Evolutionary conservation across 352 stramenopile species (phyloP), one percentile per base, ranked within the genome.

Genomic region (Phytophthora citricola): DNA sequence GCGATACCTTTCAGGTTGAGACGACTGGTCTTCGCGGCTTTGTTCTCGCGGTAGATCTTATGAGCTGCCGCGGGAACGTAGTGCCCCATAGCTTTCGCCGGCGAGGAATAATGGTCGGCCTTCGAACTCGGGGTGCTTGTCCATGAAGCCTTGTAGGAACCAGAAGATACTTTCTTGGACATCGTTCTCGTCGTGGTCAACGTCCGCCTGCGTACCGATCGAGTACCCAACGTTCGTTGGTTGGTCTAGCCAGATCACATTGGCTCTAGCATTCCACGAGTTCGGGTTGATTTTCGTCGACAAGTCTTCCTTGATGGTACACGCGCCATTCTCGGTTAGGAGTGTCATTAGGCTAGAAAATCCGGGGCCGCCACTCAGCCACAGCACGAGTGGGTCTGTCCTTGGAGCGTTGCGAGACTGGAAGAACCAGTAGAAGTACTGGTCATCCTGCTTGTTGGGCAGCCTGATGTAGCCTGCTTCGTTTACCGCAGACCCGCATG

Each of bases 381-480:
- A 90, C 2, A 91, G 68, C 22, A 91, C 50, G 2, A 90, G 54
- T 31, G 83, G 82, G 29, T 85, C 82, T 6, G 58, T 73, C 20
- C 22, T 32, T 22, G 66, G 51, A 11, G 73, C 60, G 3, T 65
- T 60, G 36, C 86, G 73, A 12, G 76, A 82, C 67, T 92, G 73
- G 45, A 85, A 79, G 56, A 85, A 79, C 81, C 81, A 90, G 63
- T 92, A 92, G 56, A 91, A 88, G 27, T 76, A 73, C 32, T 82
- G 64, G 34, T 87, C 78, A 48, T 87, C 73, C 41, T 75, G 73
- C 29, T 70, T 79, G 39, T 83, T 70, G 31, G 69, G 54, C 14
- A 90, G 66, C 51, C 67, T 66, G 26, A 90, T 61, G 45, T 87
- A 81, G 4, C 79, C 81, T 14, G 81, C 77, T 58, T 81, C 83